A percentile compares a stretch with the other conserved stretches of the same genome.
Conservation (phyloP, 495 filamentous ascomycete genomes). For the Cudoniella acicularis region DNA sequence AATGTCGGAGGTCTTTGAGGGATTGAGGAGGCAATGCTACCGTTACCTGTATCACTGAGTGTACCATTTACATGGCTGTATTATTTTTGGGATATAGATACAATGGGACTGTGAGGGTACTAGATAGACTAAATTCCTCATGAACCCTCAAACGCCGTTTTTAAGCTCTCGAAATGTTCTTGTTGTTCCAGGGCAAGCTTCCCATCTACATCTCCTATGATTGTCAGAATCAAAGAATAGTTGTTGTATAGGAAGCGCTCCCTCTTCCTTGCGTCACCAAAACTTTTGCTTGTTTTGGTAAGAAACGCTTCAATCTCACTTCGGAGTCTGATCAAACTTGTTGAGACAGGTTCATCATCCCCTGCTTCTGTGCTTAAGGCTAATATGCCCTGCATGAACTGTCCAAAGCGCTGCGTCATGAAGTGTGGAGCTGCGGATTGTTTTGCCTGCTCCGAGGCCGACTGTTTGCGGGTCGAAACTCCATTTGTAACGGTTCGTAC, state of each 20-base stretch:
- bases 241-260: conserved; percentile 92
- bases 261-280: conserved; percentile 72
- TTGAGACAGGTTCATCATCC: conserved; percentile 87
- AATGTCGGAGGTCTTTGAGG: conserved; percentile 17
- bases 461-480: conserved; percentile 41
- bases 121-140: background rate
- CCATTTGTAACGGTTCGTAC: conserved; percentile 56
- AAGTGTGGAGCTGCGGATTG: conserved; percentile 85
- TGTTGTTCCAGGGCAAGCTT: conserved; percentile 74
- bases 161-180: conserved; percentile 55
- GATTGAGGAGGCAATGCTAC: conserved; percentile 23
- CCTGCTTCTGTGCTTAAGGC: conserved; percentile 79
- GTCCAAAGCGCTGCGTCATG: conserved; percentile 87
- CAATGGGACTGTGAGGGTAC: too few relatives aligned
- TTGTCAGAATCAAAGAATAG: conserved; percentile 85
- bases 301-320: conserved; percentile 77
- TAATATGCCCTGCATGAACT: conserved; percentile 81
- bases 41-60: too few relatives aligned
- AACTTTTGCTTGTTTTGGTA: conserved; percentile 56
- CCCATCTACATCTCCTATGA: conserved; percentile 79
- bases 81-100: too few relatives aligned
- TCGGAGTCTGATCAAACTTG: conserved; percentile 70
- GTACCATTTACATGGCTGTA: conserved; percentile 1
- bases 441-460: conserved; percentile 53
- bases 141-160: conserved; percentile 20